These are phyloP conservation scores for Thyridium curvatum DNA, from an alignment of 2,329 filamentous ascomycete genomes.

Conservation along the genomic window DNA sequence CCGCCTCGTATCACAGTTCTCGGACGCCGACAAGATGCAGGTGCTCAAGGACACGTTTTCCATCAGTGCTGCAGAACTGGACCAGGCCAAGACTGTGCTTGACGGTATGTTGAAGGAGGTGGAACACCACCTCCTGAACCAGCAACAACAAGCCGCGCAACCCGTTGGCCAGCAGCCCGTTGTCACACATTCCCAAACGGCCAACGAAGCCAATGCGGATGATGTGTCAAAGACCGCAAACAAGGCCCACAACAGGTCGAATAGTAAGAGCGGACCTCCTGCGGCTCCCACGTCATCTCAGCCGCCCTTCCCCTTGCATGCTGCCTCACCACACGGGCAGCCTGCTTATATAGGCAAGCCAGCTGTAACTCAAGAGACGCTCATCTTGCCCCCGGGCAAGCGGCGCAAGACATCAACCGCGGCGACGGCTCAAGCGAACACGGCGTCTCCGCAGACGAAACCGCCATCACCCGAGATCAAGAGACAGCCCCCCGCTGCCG, in stretches of 20 bases:
- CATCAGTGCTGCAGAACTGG: slow-evolving; percentile 43
- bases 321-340: slow-evolving; percentile 52
- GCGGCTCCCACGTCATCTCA: slow-evolving; percentile 52
- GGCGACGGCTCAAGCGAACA: slow-evolving; percentile 24
- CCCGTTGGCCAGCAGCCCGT: slow-evolving; percentile 23
- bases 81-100: slow-evolving; percentile 39
- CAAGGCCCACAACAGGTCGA: slow-evolving; percentile 37
- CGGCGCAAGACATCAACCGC: slow-evolving; percentile 43
- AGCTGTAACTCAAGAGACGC: slow-evolving; percentile 43
- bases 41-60: slow-evolving; percentile 43
- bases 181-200: no score
- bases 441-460: slow-evolving; percentile 41
- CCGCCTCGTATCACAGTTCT: slow-evolving; percentile 47
- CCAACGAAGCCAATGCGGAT: slow-evolving; percentile 43
- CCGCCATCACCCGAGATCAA: slow-evolving; percentile 38
- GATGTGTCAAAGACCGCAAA: slow-evolving; percentile 43
- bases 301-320: slow-evolving; percentile 50
- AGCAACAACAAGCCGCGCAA: slow-evolving; percentile 16
- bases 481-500: slow-evolving; percentile 24
- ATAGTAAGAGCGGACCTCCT: slow-evolving; percentile 41
- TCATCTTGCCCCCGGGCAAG: slow-evolving; percentile 50
- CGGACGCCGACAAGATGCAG: slow-evolving; percentile 39
- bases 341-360: slow-evolving; percentile 48
- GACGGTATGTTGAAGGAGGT: slow-evolving; percentile 45
- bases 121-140: slow-evolving; percentile 14